These are phyloP conservation scores for Apium graveolens DNA, from an alignment of 129 eudicot genomes.

Conservation along the genomic window DNA sequence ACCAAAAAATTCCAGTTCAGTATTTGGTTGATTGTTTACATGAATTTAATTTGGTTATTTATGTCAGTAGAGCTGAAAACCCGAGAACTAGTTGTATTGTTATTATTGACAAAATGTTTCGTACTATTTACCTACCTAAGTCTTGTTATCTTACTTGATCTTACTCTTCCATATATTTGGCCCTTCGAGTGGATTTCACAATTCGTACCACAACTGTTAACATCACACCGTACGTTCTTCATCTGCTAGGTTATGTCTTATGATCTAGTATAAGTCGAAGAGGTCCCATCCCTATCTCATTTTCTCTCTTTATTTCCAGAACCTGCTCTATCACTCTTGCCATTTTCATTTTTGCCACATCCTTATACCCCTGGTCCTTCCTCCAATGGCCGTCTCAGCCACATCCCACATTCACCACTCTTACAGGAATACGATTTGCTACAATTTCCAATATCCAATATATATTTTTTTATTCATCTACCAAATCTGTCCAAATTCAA, in stretches of 20 bases:
- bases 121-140: not conserved
- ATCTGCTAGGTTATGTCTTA: not conserved
- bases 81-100: not conserved
- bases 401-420: not conserved
- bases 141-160: too few species aligned
- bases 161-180: not conserved
- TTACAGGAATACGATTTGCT: not conserved
- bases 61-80: not conserved
- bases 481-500: not conserved
- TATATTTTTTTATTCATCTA: not conserved
- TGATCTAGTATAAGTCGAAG: not conserved
- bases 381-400: not conserved
- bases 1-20: not conserved
- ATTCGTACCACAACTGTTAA: not conserved
- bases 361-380: not conserved
- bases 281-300: not conserved
- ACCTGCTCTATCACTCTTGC: not conserved
- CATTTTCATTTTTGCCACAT: not conserved
- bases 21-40: not conserved
- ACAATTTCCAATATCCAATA: not conserved
- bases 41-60: not conserved
- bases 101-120: not conserved
- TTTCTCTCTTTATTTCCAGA: not conserved
- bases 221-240: not conserved
- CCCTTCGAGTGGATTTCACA: not conserved